Conservation (phyloP, 768 basidiomycete genomes). For the Pulveroboletus ravenelii region DNA sequence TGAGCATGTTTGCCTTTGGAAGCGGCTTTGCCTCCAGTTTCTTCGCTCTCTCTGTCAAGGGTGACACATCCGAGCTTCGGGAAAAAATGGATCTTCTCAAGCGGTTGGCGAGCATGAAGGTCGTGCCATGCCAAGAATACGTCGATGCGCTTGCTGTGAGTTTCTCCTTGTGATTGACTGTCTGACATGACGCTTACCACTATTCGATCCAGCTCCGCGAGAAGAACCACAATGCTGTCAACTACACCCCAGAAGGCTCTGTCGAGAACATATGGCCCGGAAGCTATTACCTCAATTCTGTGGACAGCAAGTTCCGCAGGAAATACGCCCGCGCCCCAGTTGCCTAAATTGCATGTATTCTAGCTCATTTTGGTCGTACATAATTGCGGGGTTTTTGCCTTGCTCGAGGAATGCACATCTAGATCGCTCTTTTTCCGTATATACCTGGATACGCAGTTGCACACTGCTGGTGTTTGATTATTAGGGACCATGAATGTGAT, state of each 20-base stretch:
- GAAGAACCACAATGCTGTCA: slow-evolving; percentile 88
- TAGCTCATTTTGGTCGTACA: not conserved
- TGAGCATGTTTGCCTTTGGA: slow-evolving; percentile 96
- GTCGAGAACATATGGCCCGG: slow-evolving; percentile 94
- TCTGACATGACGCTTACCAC: not conserved
- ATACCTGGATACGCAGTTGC: slow-evolving; percentile 7
- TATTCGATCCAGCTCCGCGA: slow-evolving; percentile 71
- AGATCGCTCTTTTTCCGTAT: not conserved
- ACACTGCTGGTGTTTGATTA: slow-evolving; percentile 10
- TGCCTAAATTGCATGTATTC: slow-evolving; percentile 14
- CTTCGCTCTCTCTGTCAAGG: slow-evolving; percentile 84
- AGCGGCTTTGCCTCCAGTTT: slow-evolving; percentile 93
- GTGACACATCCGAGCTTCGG: slow-evolving; percentile 77
- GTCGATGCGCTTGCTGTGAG: slow-evolving; percentile 74
- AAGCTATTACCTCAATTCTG: slow-evolving; percentile 84
- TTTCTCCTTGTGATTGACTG: not conserved
- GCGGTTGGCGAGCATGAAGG: slow-evolving; percentile 80
- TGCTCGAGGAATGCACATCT: slow-evolving; percentile 3
- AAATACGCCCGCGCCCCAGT: slow-evolving; percentile 61
- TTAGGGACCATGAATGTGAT: not conserved
- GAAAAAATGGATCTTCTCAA: slow-evolving; percentile 77
- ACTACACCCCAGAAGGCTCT: slow-evolving; percentile 81
- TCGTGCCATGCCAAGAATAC: slow-evolving; percentile 89
- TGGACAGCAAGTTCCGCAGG: slow-evolving; percentile 89
- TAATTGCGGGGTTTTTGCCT: not conserved